A percentile compares a stretch with the other conserved stretches of the same genome.
Evolutionary conservation across 768 basidiomycete species (phyloP).

Genomic region (Collybia sp.): DNA sequence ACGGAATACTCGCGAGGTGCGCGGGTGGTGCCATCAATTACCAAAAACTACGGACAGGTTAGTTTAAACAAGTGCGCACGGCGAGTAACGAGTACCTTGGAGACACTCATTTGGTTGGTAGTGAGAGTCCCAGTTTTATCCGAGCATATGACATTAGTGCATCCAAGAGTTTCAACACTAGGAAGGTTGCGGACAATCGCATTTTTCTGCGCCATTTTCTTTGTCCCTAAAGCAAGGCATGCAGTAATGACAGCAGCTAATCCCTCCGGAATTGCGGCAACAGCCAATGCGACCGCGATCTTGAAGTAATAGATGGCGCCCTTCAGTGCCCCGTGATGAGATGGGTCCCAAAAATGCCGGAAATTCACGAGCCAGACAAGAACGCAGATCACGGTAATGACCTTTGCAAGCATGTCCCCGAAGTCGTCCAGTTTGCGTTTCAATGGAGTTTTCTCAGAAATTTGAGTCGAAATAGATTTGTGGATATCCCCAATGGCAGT

Average conservation of each 20-base stretch:
- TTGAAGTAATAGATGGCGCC: constrained; percentile 99
- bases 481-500: constrained; percentile 98
- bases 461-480: constrained; percentile 90
- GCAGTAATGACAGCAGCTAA: constrained; percentile 98
- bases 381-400: constrained; percentile 94
- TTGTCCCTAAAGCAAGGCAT: constrained; percentile 92
- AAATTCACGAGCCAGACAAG: constrained; percentile 98
- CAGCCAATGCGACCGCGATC: constrained; percentile 97
- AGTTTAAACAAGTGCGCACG: not conserved
- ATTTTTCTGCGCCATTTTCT: constrained; percentile 99
- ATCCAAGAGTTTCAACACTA: constrained; percentile 94
- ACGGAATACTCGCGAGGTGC: constrained; percentile 68
- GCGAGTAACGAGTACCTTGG: constrained; percentile 41
- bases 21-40: constrained; percentile 52
- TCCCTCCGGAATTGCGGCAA: constrained; percentile 97
- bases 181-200: constrained; percentile 96
- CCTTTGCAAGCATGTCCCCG: constrained; percentile 95
- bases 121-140: constrained; percentile 98
- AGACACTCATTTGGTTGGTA: constrained; percentile 97
- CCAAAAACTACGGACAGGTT: constrained; percentile 57
- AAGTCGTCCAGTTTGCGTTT: constrained; percentile 99
- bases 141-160: constrained; percentile 97
- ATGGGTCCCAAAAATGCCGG: constrained; percentile 93
- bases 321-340: constrained; percentile 85
- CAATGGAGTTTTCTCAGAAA: constrained; percentile 92